phyloP scores from a whole-genome alignment of 768 basidiomycete species.

The Hysterangium stoloniferum region DNA sequence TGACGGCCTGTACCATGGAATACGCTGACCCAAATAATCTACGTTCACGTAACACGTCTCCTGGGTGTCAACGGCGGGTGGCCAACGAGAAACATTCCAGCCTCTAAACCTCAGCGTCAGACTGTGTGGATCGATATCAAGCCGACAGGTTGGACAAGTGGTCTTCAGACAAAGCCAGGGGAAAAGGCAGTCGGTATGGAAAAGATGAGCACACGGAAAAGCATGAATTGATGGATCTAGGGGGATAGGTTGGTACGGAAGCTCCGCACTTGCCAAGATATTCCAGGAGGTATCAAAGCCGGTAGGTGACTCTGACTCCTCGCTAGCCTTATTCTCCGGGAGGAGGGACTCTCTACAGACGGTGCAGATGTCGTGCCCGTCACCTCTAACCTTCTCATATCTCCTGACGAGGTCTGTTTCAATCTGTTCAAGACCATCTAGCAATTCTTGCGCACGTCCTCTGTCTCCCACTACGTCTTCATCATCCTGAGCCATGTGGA shows the following conservation, averaged over 20 bases:
- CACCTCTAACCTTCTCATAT: constrained; percentile 9
- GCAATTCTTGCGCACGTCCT: constrained; percentile 8
- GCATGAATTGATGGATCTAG: constrained; percentile 2
- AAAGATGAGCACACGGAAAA: constrained; percentile 11
- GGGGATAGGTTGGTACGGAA: not conserved
- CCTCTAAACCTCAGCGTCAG: constrained; percentile 8
- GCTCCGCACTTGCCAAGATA: not conserved
- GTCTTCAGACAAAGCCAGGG: constrained; percentile 12
- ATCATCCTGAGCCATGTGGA: constrained; percentile 4
- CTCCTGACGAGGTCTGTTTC: not conserved
- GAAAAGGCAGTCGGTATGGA: constrained; percentile 10
- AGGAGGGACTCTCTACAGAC: constrained; percentile 10
- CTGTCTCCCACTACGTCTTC: constrained; percentile 6
- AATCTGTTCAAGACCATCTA: constrained; percentile 9
- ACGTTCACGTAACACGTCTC: constrained; percentile 7
- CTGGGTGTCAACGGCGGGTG: not conserved
- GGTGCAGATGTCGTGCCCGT: constrained; percentile 7
- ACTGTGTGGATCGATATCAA: constrained; percentile 11
- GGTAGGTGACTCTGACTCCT: not conserved
- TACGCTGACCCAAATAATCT: constrained; percentile 2
- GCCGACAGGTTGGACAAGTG: constrained; percentile 10
- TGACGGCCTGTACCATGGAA: constrained; percentile 8
- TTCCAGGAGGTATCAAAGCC: not conserved
- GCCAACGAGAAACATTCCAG: constrained; percentile 1
- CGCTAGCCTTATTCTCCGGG: not conserved